Conservation (phyloP, 1,284 basidiomycete genomes). For the Lentinula novae-zelandiae region DNA sequence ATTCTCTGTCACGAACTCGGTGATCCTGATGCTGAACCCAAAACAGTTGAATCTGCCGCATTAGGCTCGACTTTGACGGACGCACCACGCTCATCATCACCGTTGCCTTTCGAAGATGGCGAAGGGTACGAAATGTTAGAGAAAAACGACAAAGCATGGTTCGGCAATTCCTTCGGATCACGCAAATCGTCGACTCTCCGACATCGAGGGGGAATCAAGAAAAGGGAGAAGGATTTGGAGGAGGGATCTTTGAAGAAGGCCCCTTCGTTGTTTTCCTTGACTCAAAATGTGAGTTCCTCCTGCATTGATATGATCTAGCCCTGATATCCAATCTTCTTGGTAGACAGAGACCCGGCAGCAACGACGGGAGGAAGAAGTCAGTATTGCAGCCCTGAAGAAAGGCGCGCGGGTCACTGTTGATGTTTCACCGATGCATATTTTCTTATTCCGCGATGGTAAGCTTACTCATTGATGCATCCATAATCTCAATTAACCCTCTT, state of each 20-base stretch:
- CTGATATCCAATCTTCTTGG: neutral
- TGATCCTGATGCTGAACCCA: slow-evolving; percentile 24
- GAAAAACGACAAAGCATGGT: slow-evolving; percentile 19
- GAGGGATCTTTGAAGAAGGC: neutral
- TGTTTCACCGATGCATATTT: slow-evolving; percentile 59
- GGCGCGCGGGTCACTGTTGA: slow-evolving; percentile 57
- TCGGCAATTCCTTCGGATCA: slow-evolving; percentile 5
- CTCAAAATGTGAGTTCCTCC: neutral
- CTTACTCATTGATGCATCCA: neutral
- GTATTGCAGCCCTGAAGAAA: slow-evolving; percentile 49
- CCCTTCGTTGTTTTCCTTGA: slow-evolving; percentile 5
- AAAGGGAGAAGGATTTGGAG: slow-evolving; percentile 1
- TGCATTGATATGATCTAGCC: neutral
- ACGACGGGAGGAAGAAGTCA: slow-evolving; percentile 27
- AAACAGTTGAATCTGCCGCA: slow-evolving; percentile 12
- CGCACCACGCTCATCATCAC: slow-evolving; percentile 43
- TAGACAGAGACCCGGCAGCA: slow-evolving; percentile 19
- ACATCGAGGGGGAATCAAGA: neutral
- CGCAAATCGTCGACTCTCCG: slow-evolving; percentile 12
- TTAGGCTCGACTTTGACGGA: slow-evolving; percentile 27
- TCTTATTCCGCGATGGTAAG: slow-evolving; percentile 53
- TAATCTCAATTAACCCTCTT: neutral
- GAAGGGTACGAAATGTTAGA: slow-evolving; percentile 18
- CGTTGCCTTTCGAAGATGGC: slow-evolving; percentile 24
- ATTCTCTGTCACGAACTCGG: slow-evolving; percentile 54